These are phyloP conservation scores for Aspergillus ustus DNA, from an alignment of 2,329 filamentous ascomycete genomes.

Conservation along the genomic window DNA sequence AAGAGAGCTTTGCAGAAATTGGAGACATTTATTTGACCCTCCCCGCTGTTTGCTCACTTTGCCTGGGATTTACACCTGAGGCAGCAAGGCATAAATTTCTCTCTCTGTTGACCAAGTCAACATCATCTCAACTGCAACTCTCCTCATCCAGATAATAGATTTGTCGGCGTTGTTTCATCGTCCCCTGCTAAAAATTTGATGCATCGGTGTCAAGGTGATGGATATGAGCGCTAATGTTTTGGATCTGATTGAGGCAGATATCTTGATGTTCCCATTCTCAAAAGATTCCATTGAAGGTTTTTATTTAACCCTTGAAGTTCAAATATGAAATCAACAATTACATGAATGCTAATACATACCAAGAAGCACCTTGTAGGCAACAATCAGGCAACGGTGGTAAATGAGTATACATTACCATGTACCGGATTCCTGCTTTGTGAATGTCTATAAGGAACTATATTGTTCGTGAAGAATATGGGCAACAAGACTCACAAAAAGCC, in stretches of 20 bases:
- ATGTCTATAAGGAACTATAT: too few relatives aligned
- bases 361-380: neutral
- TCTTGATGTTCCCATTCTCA: neutral
- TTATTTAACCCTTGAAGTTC: too few relatives aligned
- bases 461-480: too few relatives aligned
- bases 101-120: neutral
- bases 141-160: neutral
- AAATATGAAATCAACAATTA: too few relatives aligned
- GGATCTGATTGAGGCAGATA: neutral
- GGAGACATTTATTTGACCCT: neutral
- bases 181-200: neutral
- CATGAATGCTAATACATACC: neutral
- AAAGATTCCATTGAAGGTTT: neutral
- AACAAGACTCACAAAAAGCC: too few relatives aligned
- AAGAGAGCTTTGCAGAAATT: neutral
- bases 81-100: neutral
- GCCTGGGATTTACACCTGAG: slow-evolving; percentile 3
- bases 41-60: slow-evolving; percentile 17
- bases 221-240: neutral
- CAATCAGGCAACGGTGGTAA: neutral
- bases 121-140: neutral
- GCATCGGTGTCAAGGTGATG: neutral
- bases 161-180: too few relatives aligned
- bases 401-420: neutral
- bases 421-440: too few relatives aligned